Evolutionary conservation across 441 rosid species (phyloP).

Genomic region (Rhodomyrtus psidioides): DNA sequence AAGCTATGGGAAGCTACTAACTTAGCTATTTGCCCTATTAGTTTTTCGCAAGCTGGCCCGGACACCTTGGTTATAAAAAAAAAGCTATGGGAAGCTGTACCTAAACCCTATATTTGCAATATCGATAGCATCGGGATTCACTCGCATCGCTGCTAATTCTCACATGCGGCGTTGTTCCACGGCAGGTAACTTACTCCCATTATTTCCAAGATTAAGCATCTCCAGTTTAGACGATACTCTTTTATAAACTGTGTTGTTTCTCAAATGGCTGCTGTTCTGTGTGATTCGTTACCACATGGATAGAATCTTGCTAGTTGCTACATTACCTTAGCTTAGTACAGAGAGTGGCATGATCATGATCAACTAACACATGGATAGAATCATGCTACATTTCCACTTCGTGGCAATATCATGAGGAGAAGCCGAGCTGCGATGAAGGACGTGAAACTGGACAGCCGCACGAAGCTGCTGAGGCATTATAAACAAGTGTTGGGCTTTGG

Average conservation of each 20-base stretch:
- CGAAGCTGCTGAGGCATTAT: neutral
- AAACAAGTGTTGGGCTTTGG: too few relatives aligned
- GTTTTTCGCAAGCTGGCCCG: too few relatives aligned
- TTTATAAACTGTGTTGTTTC: neutral
- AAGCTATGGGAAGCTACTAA: slow-evolving; percentile 74
- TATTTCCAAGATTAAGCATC: neutral
- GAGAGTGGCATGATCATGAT: neutral
- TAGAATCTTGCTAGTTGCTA: too few relatives aligned
- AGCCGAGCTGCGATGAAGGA: neutral
- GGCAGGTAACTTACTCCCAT: slow-evolving; percentile 48
- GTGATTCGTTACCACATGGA: neutral
- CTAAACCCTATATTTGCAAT: slow-evolving; percentile 87
- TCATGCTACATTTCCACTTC: neutral
- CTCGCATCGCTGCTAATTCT: slow-evolving; percentile 80
- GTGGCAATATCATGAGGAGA: neutral
- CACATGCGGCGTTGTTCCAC: slow-evolving; percentile 84
- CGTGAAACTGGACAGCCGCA: neutral
- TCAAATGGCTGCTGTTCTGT: neutral
- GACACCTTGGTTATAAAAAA: too few relatives aligned
- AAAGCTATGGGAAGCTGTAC: slow-evolving; percentile 74
- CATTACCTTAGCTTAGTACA: neutral
- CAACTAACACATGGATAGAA: neutral
- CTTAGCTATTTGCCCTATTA: too few relatives aligned
- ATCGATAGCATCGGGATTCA: slow-evolving; percentile 86
- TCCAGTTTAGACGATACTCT: neutral